A percentile compares a stretch with the other conserved stretches of the same genome.
Evolutionary conservation across 2,329 filamentous ascomycete genomes (phyloP).

Genomic region (Cytospora leucostoma): DNA sequence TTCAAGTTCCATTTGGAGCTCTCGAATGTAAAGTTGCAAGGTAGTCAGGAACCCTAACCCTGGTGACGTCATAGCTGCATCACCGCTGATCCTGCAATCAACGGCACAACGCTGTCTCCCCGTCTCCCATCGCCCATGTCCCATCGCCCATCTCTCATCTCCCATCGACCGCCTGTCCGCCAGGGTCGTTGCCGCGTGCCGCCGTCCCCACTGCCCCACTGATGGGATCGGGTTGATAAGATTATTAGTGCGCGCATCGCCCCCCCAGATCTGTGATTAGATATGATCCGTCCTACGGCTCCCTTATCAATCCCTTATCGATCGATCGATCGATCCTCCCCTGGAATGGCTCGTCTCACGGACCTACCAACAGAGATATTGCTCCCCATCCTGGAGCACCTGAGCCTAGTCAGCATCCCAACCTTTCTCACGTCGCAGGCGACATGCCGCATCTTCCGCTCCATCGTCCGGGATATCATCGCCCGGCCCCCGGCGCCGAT

Average conservation of each 20-base stretch:
- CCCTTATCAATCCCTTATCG: not conserved
- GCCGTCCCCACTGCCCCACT: too few relatives aligned
- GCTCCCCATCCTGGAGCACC: slow-evolving; percentile 7
- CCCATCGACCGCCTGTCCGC: too few relatives aligned
- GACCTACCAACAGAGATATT: not conserved
- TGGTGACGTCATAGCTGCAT: not conserved
- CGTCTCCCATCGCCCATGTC: too few relatives aligned
- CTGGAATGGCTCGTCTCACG: not conserved
- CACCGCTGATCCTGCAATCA: not conserved
- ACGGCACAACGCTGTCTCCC: too few relatives aligned
- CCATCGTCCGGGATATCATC: slow-evolving; percentile 1
- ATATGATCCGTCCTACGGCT: not conserved
- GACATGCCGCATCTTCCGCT: slow-evolving; percentile 1
- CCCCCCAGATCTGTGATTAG: not conserved
- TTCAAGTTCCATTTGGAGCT: too few relatives aligned
- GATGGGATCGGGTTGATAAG: too few relatives aligned
- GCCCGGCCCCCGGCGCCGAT: not conserved
- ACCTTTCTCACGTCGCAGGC: slow-evolving; percentile 9
- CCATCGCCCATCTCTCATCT: too few relatives aligned
- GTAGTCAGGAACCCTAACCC: not conserved
- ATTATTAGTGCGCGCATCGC: too few relatives aligned
- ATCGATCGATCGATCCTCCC: too few relatives aligned
- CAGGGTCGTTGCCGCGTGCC: too few relatives aligned
- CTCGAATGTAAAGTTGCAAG: too few relatives aligned
- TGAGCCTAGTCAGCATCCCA: slow-evolving; percentile 3